Conservation (phyloP, 2,329 filamentous ascomycete genomes). For the Nemania sp. region DNA sequence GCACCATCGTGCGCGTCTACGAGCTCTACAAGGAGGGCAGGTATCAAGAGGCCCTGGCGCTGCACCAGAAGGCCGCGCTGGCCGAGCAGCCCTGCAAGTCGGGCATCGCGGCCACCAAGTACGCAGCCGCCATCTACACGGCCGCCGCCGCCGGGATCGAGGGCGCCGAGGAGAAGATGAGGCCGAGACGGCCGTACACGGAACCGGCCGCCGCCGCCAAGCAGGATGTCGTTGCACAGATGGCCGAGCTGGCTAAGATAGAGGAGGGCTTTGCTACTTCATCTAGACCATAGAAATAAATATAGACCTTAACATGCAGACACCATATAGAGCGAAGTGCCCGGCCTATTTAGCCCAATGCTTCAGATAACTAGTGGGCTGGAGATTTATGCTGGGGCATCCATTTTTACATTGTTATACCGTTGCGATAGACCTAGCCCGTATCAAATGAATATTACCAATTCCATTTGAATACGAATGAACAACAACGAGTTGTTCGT, state of each 20-base stretch:
- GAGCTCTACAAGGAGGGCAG: conserved; percentile 63
- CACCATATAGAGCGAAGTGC: not conserved
- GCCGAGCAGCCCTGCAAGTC: conserved; percentile 69
- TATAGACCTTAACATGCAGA: conserved; percentile 8
- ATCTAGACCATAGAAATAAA: not conserved
- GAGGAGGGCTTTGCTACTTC: conserved; percentile 33
- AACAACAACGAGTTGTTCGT: conserved; percentile 1
- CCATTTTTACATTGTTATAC: not conserved
- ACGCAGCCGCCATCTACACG: conserved; percentile 64
- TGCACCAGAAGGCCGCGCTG: conserved; percentile 66
- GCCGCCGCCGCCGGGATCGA: conserved; percentile 64
- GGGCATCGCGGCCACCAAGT: conserved; percentile 71
- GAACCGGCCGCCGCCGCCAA: conserved; percentile 50
- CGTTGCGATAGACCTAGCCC: not conserved
- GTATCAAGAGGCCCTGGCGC: conserved; percentile 58
- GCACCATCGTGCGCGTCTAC: conserved; percentile 62
- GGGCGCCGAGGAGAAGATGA: conserved; percentile 60
- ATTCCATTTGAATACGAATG: not conserved
- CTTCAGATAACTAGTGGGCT: too few species aligned
- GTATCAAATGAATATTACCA: not conserved
- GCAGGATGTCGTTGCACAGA: conserved; percentile 45
- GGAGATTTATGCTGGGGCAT: not conserved
- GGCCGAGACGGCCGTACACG: conserved; percentile 66
- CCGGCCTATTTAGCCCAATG: not conserved
- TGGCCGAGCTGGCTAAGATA: conserved; percentile 44